Evolutionary conservation across 257 asterid genomes (phyloP).

Genomic region (Solanum okadae): DNA sequence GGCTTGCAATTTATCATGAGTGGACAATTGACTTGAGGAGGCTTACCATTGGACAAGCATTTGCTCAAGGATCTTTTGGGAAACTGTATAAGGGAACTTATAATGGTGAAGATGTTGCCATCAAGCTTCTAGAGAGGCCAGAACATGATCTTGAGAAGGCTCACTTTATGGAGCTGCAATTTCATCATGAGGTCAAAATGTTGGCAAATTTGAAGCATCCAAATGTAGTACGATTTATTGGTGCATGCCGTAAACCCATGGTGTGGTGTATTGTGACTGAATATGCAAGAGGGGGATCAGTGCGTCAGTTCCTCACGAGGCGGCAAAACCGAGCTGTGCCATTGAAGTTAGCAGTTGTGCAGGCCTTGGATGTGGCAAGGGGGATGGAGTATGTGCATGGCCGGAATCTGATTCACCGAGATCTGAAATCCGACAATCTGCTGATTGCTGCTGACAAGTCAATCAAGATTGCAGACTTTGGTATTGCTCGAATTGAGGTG

Average conservation of each 20-base stretch:
- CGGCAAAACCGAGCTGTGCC: constrained; percentile 84
- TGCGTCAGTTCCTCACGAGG: constrained; percentile 74
- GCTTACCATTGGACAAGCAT: constrained; percentile 91
- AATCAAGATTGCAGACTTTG: constrained; percentile 94
- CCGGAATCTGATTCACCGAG: constrained; percentile 77
- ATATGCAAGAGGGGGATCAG: constrained; percentile 94
- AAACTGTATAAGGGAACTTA: constrained; percentile 85
- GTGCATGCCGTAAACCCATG: constrained; percentile 88
- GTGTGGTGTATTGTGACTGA: constrained; percentile 97
- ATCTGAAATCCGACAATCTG: constrained; percentile 90
- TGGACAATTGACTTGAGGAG: constrained; percentile 90
- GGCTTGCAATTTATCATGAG: constrained; percentile 73
- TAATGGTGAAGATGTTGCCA: constrained; percentile 89
- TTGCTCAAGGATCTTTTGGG: constrained; percentile 97
- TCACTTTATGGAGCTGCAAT: constrained; percentile 86
- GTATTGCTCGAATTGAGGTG: constrained; percentile 95
- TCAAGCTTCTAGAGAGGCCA: constrained; percentile 88
- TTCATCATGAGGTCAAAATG: constrained; percentile 97
- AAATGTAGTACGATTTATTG: constrained; percentile 83
- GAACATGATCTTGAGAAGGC: constrained; percentile 74
- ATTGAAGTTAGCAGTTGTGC: constrained; percentile 84
- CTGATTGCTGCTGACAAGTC: constrained; percentile 86
- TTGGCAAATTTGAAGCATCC: constrained; percentile 79
- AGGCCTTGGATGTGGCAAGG: constrained; percentile 93
- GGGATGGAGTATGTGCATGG: constrained; percentile 96